These are phyloP conservation scores for Phytophthora uliginosa DNA, from an alignment of 352 stramenopile genomes.

Conservation along the genomic window DNA sequence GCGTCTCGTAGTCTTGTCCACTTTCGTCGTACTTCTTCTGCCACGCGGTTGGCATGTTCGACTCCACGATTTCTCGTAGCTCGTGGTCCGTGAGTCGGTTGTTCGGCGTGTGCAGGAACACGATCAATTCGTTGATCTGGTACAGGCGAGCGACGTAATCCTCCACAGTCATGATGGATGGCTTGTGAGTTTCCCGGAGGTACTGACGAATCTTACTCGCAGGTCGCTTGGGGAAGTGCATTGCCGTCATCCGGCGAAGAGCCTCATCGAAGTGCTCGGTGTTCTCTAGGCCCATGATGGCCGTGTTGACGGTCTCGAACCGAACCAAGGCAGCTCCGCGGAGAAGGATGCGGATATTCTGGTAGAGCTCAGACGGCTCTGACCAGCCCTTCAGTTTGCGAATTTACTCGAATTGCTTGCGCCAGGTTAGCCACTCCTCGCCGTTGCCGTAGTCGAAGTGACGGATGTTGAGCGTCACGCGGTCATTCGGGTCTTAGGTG, in stretches of 20 bases:
- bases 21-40: neutral
- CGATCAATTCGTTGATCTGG: neutral
- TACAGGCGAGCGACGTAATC: neutral
- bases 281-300: neutral
- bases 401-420: neutral
- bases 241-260: too few species aligned
- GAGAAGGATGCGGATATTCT: neutral
- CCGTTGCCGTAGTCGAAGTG: too few species aligned
- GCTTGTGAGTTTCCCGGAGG: neutral
- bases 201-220: neutral
- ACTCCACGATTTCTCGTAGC: neutral
- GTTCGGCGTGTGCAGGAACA: neutral
- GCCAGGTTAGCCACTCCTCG: neutral
- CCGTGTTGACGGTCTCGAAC: neutral
- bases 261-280: too few species aligned
- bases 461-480: too few species aligned
- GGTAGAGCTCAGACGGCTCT: neutral
- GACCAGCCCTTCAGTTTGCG: neutral
- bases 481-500: too few species aligned
- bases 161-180: neutral
- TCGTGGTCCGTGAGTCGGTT: neutral
- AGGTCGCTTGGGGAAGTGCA: too few species aligned
- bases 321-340: neutral
- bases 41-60: neutral
- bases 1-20: neutral